Conservation (phyloP, 1,284 basidiomycete species). For the Phylloboletellus chloephorus region DNA sequence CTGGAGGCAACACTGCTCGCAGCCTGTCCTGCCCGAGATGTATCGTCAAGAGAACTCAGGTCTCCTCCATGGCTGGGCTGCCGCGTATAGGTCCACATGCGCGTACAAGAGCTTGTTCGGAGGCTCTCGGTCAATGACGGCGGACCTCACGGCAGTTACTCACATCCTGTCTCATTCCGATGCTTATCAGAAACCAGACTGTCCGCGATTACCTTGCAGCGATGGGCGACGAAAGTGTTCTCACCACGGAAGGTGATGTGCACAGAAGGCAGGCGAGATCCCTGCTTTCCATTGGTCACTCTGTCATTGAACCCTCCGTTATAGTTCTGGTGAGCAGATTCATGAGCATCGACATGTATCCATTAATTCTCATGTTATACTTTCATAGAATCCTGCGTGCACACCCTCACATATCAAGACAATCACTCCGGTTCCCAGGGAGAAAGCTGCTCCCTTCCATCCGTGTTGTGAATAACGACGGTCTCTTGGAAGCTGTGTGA, state of each 20-base stretch:
- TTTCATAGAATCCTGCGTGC: constrained; percentile 51
- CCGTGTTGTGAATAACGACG: background rate
- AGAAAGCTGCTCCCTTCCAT: constrained; percentile 40
- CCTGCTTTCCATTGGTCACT: background rate
- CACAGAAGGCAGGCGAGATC: constrained; percentile 48
- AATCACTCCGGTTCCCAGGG: constrained; percentile 58
- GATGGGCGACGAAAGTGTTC: constrained; percentile 47
- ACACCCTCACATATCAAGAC: constrained; percentile 48
- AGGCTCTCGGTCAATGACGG: constrained; percentile 51
- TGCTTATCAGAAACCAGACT: constrained; percentile 62
- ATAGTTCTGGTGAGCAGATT: constrained; percentile 33
- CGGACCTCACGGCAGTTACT: constrained; percentile 54
- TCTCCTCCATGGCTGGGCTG: constrained; percentile 46
- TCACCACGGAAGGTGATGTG: constrained; percentile 47
- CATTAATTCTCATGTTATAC: constrained; percentile 2
- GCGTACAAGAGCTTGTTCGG: constrained; percentile 54
- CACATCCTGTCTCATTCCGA: constrained; percentile 58
- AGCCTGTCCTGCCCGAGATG: constrained; percentile 46
- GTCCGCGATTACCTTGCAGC: constrained; percentile 51
- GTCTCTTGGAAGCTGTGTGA: constrained; percentile 38
- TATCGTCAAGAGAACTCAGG: constrained; percentile 55
- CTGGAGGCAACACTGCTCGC: constrained; percentile 32
- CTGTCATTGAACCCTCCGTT: constrained; percentile 2
- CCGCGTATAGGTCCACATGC: constrained; percentile 45
- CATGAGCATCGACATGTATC: background rate